phyloP scores from a whole-genome alignment of 1,284 basidiomycete genomes.

The Paramarasmius palmivorus region DNA sequence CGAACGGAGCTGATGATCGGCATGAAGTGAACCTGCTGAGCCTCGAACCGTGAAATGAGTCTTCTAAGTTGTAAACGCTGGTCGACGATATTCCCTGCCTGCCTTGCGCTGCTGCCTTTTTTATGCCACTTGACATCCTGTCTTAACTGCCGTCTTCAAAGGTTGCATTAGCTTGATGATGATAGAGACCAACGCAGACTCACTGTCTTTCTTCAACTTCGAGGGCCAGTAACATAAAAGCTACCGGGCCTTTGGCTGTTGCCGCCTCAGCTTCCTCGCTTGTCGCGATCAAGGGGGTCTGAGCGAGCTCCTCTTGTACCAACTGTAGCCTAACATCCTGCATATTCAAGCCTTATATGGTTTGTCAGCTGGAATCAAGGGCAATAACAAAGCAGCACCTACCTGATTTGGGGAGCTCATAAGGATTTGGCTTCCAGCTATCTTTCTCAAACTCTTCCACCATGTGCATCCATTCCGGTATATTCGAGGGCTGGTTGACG shows the following conservation, averaged over 20 bases:
- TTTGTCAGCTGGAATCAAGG: not conserved
- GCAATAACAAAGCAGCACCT: not conserved
- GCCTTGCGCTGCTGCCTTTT: no score
- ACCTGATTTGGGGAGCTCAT: conserved; percentile 5
- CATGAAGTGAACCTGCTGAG: no score
- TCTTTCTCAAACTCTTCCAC: no score
- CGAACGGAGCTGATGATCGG: no score
- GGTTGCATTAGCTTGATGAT: not conserved
- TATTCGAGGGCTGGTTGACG: no score
- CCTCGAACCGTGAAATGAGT: no score
- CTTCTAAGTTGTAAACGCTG: no score
- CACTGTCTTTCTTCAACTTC: conserved; percentile 20
- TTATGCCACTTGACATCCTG: no score
- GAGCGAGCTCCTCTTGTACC: conserved; percentile 14
- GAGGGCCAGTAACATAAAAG: conserved; percentile 14
- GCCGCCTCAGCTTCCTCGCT: not conserved
- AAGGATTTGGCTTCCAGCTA: no score
- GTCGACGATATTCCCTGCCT: no score
- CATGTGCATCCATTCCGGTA: no score
- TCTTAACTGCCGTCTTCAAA: no score
- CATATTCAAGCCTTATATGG: conserved; percentile 9
- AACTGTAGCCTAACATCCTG: conserved; percentile 15
- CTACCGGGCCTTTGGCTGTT: not conserved
- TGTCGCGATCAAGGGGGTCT: not conserved
- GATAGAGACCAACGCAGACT: not conserved